Percentiles rank a stretch among this genome's conserved stretches.
Evolutionary conservation across 148 eudicot genomes (phyloP).

Genomic region (Rhododendron simsii): DNA sequence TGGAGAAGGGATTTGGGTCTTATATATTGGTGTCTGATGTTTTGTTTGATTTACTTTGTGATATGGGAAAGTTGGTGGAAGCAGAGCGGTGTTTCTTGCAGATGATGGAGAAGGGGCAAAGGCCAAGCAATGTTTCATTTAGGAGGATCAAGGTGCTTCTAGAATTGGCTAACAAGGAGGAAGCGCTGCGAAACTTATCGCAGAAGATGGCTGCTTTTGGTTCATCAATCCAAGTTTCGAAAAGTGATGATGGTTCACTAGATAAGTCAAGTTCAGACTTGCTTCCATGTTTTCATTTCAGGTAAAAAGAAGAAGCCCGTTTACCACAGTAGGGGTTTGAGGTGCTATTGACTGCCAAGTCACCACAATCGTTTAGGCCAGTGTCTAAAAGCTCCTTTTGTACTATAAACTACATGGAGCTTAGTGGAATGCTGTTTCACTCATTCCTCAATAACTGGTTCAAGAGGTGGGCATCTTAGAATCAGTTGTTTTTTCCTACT

Average conservation of each 20-base stretch:
- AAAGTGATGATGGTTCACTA: slow-evolving; percentile 5
- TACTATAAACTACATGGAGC: background rate
- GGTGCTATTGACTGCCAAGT: background rate
- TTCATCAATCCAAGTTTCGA: slow-evolving; percentile 20
- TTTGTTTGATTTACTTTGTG: slow-evolving; percentile 80
- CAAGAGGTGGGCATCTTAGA: background rate
- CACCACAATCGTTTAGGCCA: background rate
- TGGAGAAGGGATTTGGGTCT: slow-evolving; percentile 83
- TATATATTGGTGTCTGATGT: slow-evolving; percentile 68
- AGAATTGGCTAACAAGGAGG: slow-evolving; percentile 76
- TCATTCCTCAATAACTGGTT: background rate
- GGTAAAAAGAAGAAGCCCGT: background rate
- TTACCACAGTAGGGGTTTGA: background rate
- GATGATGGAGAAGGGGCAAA: slow-evolving; percentile 85
- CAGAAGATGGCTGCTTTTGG: slow-evolving; percentile 64
- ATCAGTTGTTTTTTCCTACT: background rate
- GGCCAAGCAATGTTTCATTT: slow-evolving; percentile 71
- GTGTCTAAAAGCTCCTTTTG: background rate
- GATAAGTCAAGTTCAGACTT: slow-evolving; percentile 2
- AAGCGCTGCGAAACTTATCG: slow-evolving; percentile 39
- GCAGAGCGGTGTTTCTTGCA: slow-evolving; percentile 78
- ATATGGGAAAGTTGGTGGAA: slow-evolving; percentile 66
- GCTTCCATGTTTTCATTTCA: background rate
- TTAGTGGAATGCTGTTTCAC: background rate
- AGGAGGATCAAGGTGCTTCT: slow-evolving; percentile 87